Evolutionary conservation across 495 filamentous ascomycete species (phyloP).

Genomic region (Wilcoxina mikolae): DNA sequence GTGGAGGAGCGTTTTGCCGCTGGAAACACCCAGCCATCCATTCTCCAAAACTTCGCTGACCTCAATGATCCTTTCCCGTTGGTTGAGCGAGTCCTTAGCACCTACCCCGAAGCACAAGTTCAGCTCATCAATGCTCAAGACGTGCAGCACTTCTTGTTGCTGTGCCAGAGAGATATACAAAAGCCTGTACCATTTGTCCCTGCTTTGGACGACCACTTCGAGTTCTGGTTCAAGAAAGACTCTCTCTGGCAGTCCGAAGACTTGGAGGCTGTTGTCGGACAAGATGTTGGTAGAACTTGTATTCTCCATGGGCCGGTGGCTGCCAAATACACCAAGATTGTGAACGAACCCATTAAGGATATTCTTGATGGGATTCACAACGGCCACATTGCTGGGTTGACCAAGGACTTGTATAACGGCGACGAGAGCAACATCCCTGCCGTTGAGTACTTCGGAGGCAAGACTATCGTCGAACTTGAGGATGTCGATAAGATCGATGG

Average conservation of each 20-base stretch:
- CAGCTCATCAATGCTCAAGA: constrained; percentile 97
- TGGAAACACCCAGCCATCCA: constrained; percentile 48
- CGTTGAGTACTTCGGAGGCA: constrained; percentile 89
- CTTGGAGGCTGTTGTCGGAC: constrained; percentile 82
- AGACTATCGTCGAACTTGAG: constrained; percentile 47
- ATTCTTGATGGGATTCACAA: constrained; percentile 84
- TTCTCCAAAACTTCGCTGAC: constrained; percentile 74
- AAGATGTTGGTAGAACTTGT: constrained; percentile 87
- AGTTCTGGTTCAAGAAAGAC: constrained; percentile 99
- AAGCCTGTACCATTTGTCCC: constrained; percentile 96
- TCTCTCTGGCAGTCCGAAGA: constrained; percentile 99
- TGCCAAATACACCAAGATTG: constrained; percentile 69
- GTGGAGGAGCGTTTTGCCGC: constrained; percentile 84
- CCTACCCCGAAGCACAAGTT: constrained; percentile 68
- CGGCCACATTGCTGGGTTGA: constrained; percentile 63
- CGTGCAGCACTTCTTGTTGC: constrained; percentile 82
- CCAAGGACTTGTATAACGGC: constrained; percentile 62
- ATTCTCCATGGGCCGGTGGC: constrained; percentile 94
- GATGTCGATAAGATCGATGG: constrained; percentile 56
- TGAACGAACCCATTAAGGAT: constrained; percentile 86
- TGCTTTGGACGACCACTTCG: constrained; percentile 81
- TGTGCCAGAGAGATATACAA: constrained; percentile 86
- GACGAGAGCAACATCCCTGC: constrained; percentile 61
- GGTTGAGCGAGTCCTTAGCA: constrained; percentile 60
- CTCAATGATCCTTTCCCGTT: constrained; percentile 67